phyloP scores from a whole-genome alignment of 2,329 filamentous ascomycete species.

The Epichloe brachyelytri region DNA sequence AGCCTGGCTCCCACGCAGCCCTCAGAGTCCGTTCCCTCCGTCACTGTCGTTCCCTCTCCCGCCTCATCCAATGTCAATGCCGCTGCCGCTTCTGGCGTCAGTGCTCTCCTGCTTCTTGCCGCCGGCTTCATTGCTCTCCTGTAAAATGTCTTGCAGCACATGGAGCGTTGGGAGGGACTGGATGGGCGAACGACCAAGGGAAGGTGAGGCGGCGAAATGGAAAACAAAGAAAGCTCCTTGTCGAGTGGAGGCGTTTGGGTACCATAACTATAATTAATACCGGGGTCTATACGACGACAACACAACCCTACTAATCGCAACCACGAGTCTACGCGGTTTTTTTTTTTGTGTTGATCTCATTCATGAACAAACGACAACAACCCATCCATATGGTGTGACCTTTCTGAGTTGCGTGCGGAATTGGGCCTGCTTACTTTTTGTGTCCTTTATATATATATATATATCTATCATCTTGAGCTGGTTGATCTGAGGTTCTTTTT shows the following conservation, averaged over 20 bases:
- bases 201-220: not conserved
- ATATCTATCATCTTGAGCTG: not conserved
- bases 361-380: not conserved
- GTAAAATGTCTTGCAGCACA: slow-evolving; percentile 10
- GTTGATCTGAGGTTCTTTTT: not conserved
- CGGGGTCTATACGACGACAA: slow-evolving; percentile 5
- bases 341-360: not conserved
- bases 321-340: slow-evolving; percentile 21
- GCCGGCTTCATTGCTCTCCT: slow-evolving; percentile 24
- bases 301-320: slow-evolving; percentile 12
- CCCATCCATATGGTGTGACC: not conserved
- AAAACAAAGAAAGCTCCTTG: slow-evolving; percentile 9
- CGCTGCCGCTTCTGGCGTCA: slow-evolving; percentile 21
- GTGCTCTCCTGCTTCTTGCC: slow-evolving; percentile 23
- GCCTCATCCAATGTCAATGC: slow-evolving; percentile 14
- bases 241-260: slow-evolving; percentile 13
- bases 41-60: slow-evolving; percentile 8
- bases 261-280: slow-evolving; percentile 3
- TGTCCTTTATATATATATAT: not conserved
- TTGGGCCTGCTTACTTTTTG: slow-evolving; percentile 10
- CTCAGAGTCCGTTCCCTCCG: slow-evolving; percentile 6
- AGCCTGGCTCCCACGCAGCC: slow-evolving; percentile 15
- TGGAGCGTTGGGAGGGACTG: not conserved
- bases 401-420: slow-evolving; percentile 6
- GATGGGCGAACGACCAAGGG: too few species aligned